These are phyloP conservation scores for Chlorella sp. DNA, from an alignment of 139 green algal species.

Conservation along the genomic window DNA sequence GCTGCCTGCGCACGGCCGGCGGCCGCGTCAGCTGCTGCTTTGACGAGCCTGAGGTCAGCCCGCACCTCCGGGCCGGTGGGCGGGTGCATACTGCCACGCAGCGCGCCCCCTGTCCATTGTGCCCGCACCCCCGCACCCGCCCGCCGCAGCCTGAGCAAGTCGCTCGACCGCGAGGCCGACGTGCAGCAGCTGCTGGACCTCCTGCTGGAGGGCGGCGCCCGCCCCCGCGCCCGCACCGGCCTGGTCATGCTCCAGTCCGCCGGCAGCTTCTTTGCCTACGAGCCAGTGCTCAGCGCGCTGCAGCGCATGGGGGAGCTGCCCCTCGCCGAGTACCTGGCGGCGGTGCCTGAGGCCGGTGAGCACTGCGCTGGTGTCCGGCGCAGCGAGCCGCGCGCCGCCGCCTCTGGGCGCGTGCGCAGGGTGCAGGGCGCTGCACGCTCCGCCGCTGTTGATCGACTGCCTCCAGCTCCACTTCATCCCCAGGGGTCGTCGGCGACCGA, in stretches of 20 bases:
- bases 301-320: conserved; percentile 44
- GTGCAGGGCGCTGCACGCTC: no score
- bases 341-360: no score
- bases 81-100: not conserved
- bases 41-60: not conserved
- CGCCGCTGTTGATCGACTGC: no score
- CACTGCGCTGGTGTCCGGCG: no score
- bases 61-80: not conserved
- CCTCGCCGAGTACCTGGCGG: conserved; percentile 32
- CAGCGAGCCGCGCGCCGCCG: no score
- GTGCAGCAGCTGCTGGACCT: conserved; percentile 9
- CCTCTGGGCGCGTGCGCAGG: no score
- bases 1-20: not conserved
- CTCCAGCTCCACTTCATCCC: no score
- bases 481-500: no score
- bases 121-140: not conserved
- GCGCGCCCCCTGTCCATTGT: not conserved
- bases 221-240: not conserved
- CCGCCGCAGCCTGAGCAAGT: not conserved
- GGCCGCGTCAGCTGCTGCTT: not conserved
- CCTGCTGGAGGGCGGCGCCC: not conserved
- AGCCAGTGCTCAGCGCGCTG: conserved; percentile 73
- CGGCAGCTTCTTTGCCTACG: conserved; percentile 76
- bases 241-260: conserved; percentile 50
- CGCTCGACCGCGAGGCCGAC: not conserved